Evolutionary conservation across 2,329 filamentous ascomycete species (phyloP), one percentile per base, ranked within the genome.

Genomic region (Ophiognomonia clavigignenti-juglandacearum): DNA sequence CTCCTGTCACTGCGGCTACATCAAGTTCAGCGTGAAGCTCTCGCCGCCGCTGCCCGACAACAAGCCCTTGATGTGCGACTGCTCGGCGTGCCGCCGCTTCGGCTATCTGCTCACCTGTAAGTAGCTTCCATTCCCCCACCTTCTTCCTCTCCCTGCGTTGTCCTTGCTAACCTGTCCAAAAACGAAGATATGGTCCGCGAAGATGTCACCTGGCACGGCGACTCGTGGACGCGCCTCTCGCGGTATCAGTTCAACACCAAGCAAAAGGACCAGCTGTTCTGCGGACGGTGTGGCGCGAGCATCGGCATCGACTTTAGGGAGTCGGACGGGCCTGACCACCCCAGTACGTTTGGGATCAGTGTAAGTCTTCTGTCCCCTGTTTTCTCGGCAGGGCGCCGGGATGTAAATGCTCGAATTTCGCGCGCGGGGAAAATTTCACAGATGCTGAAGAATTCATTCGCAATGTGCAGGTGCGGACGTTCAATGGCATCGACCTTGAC

Each of bases 1-100:
- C 10, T 70, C 69, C 46, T 80, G 75, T 53, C 75, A 79, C 57
- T 79, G 76, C 59, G 75, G 74, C 37, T 68, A 68, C 44, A 66
- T 80, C 50, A 62, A 67, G 50, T 73, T 76, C 55, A 64, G 66
- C 13, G 63, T 76, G 23, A 69, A 65, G 18, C 64, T 79, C 37
- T 71, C 70, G 24, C 73, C 74, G 20, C 68, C 73, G 22, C 63
- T 78, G 23, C 63, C 68, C 4, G 61, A 72, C 53, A 64, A 72
- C 52, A 60, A 65, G 49, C 66, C 76, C 4, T 39, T 71, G n/a
- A 57, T 68, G 18, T 80, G 77, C 65, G 75, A 71, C 56, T 80
- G 77, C 59, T 78, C 75, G 29, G 71, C 72, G 48, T 79, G 75
- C 56, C 58, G 62, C 1, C 66, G 72, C n/a, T 67, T 71, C 29